phyloP scores from a whole-genome alignment of 768 basidiomycete species.

The Termitomyces bulborhizus region DNA sequence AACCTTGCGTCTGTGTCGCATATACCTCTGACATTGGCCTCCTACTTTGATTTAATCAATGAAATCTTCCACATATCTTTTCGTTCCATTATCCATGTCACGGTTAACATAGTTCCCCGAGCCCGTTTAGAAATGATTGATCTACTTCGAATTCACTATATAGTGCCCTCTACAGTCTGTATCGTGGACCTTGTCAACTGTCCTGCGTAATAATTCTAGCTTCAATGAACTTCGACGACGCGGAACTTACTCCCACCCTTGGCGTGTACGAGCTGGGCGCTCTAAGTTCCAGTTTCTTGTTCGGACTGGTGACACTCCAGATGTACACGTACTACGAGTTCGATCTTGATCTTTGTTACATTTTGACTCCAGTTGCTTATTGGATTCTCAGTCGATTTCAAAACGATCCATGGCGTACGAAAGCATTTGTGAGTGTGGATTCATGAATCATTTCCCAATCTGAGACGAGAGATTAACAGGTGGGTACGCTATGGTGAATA shows the following conservation, averaged over 20 bases:
- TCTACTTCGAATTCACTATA: background rate
- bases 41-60: background rate
- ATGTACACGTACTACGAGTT: conserved; percentile 3
- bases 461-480: background rate
- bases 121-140: background rate
- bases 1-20: no score
- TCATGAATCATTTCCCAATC: background rate
- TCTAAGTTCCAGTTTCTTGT: conserved; percentile 1
- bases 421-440: conserved; percentile 4
- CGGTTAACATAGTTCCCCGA: background rate
- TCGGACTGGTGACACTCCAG: background rate
- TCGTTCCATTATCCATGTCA: background rate
- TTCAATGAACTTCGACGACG: no score
- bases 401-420: conserved; percentile 4
- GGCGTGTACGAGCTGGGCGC: conserved; percentile 1
- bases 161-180: background rate
- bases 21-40: no score
- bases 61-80: background rate
- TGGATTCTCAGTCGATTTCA: background rate
- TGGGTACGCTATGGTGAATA: conserved; percentile 7
- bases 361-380: background rate
- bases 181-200: background rate
- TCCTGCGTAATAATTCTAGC: background rate
- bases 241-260: background rate
- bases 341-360: background rate